Conservation (phyloP, 257 asterid genomes). For the Linaria vulgaris region DNA sequence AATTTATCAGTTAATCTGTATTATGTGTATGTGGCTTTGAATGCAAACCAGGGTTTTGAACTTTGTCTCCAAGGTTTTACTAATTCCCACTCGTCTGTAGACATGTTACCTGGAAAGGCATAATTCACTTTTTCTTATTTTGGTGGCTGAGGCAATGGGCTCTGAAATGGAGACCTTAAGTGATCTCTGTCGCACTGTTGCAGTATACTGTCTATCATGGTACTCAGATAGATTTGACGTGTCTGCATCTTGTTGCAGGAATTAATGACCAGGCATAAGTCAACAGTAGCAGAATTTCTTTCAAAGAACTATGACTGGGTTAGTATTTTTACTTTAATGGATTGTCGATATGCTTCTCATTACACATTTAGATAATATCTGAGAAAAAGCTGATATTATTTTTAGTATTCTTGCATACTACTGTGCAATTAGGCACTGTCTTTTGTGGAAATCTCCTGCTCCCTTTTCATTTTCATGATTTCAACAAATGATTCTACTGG, state of each 20-base stretch:
- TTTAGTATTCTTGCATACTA: slow-evolving; percentile 5
- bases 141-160: slow-evolving; percentile 13
- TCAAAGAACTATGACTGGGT: slow-evolving; percentile 94
- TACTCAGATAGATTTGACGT: slow-evolving; percentile 20
- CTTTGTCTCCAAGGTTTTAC: background rate
- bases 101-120: slow-evolving; percentile 3
- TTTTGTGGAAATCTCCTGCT: slow-evolving; percentile 9
- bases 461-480: slow-evolving; percentile 16
- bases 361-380: background rate
- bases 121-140: slow-evolving; percentile 9
- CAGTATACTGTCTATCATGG: slow-evolving; percentile 10
- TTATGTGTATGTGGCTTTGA: background rate
- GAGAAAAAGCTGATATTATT: background rate
- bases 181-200: background rate
- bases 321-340: slow-evolving; percentile 27
- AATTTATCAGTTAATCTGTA: background rate
- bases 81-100: too few species aligned
- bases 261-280: slow-evolving; percentile 92
- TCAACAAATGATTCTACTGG: background rate
- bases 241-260: slow-evolving; percentile 56
- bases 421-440: slow-evolving; percentile 5
- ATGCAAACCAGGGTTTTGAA: background rate
- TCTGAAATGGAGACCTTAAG: slow-evolving; percentile 1
- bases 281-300: slow-evolving; percentile 92
- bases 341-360: slow-evolving; percentile 12